Percentiles rank a stretch among this genome's conserved stretches.
These are phyloP conservation scores for Passiflora organensis DNA, from an alignment of 345 rosid species.

Conservation along the genomic window DNA sequence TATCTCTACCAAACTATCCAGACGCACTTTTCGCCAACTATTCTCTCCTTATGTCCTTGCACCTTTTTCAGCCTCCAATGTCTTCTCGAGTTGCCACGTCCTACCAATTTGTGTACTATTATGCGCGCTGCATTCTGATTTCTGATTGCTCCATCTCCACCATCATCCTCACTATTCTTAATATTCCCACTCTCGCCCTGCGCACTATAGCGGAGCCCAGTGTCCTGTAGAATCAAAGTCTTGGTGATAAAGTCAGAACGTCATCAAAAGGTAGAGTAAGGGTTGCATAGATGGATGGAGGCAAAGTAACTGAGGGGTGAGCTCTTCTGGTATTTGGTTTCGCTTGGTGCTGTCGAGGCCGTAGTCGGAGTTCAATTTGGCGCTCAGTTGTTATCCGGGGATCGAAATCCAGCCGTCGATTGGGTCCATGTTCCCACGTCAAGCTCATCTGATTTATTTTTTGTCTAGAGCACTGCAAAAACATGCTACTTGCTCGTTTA, in stretches of 20 bases:
- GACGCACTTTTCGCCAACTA: constrained; percentile 3
- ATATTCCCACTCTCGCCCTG: background rate
- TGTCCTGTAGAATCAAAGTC: background rate
- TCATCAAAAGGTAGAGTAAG: background rate
- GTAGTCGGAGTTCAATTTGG: background rate
- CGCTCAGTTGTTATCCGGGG: constrained; percentile 19
- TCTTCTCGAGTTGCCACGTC: constrained; percentile 36
- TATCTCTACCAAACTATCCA: constrained; percentile 58
- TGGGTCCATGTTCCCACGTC: constrained; percentile 1
- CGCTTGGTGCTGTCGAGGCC: background rate
- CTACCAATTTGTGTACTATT: constrained; percentile 23
- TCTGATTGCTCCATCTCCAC: constrained; percentile 12
- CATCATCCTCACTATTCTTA: constrained; percentile 11
- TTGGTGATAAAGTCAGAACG: background rate
- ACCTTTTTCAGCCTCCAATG: constrained; percentile 21
- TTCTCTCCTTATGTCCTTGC: constrained; percentile 22
- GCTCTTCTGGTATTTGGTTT: too few species aligned
- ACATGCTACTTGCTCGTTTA: constrained; percentile 1
- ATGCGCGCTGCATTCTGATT: constrained; percentile 15
- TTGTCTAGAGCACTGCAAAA: background rate
- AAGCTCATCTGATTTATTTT: background rate
- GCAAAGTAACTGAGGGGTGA: background rate
- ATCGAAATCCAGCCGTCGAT: constrained; percentile 15
- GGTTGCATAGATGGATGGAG: background rate
- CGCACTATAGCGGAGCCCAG: constrained; percentile 6